Evolutionary conservation across 1,284 basidiomycete genomes (phyloP).

Genomic region (Apiotrichum brassicae): DNA sequence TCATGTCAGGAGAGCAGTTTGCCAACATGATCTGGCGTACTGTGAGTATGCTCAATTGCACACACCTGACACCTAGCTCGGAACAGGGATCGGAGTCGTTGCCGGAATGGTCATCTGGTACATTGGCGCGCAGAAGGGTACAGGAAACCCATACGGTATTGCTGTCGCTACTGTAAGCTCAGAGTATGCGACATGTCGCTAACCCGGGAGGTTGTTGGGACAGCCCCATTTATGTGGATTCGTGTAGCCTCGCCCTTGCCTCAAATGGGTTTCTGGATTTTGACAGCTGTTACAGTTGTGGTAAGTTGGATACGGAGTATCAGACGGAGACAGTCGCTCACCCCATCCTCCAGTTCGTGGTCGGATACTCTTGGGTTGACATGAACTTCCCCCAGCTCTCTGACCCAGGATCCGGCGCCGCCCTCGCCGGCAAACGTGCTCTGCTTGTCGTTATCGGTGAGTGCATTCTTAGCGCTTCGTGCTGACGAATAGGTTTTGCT

Average conservation of each 20-base stretch:
- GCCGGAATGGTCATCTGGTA: constrained; percentile 57
- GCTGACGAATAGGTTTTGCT: constrained; percentile 28
- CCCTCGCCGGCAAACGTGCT: constrained; percentile 54
- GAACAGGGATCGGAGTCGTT: constrained; percentile 50
- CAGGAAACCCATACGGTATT: constrained; percentile 57
- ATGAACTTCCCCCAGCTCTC: constrained; percentile 50
- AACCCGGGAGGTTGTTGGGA: constrained; percentile 46
- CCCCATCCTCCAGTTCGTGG: constrained; percentile 34
- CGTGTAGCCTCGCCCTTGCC: constrained; percentile 52
- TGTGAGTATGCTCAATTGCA: neutral
- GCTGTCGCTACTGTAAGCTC: constrained; percentile 53
- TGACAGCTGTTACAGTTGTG: constrained; percentile 40
- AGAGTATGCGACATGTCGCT: neutral
- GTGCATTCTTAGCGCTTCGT: neutral
- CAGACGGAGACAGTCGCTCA: no score
- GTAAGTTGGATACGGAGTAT: constrained; percentile 18
- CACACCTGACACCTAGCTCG: constrained; percentile 23
- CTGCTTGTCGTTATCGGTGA: constrained; percentile 44
- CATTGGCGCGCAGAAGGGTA: constrained; percentile 50
- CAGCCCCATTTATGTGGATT: constrained; percentile 55
- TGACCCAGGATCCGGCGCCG: constrained; percentile 54
- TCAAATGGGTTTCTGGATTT: constrained; percentile 41
- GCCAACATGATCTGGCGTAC: constrained; percentile 53
- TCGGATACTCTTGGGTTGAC: constrained; percentile 62
- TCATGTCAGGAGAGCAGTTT: constrained; percentile 60